These are phyloP conservation scores for Multifurca ochricompacta DNA, from an alignment of 768 basidiomycete species.

Conservation along the genomic window DNA sequence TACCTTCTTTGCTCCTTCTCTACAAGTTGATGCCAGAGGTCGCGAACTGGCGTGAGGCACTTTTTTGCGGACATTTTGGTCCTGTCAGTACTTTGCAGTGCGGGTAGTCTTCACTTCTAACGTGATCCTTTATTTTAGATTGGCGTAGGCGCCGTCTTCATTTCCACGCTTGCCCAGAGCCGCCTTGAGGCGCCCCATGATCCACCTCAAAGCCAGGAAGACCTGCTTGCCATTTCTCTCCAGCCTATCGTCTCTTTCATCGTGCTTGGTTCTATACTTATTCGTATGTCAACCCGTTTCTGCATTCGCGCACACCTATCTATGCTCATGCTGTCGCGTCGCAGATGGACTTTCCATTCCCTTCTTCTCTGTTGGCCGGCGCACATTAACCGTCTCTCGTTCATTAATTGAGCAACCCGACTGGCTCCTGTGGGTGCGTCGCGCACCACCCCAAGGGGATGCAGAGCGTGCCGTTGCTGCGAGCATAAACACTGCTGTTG, in stretches of 20 bases:
- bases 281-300: slow-evolving; percentile 39
- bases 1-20: slow-evolving; percentile 68
- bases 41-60: slow-evolving; percentile 70
- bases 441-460: neutral
- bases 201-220: slow-evolving; percentile 61
- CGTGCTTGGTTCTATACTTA: slow-evolving; percentile 78
- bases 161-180: slow-evolving; percentile 63
- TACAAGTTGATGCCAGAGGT: slow-evolving; percentile 89
- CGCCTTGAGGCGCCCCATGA: slow-evolving; percentile 48
- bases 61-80: slow-evolving; percentile 92
- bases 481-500: neutral
- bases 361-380: slow-evolving; percentile 36
- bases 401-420: slow-evolving; percentile 12
- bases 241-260: slow-evolving; percentile 85
- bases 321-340: neutral
- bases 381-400: slow-evolving; percentile 3
- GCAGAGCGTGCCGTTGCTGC: neutral
- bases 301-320: neutral
- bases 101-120: neutral
- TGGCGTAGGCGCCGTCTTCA: slow-evolving; percentile 90
- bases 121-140: slow-evolving; percentile 42
- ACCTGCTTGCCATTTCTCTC: slow-evolving; percentile 62
- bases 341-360: slow-evolving; percentile 44
- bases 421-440: slow-evolving; percentile 20
- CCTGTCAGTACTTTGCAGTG: slow-evolving; percentile 18